A percentile compares a stretch with the other conserved stretches of the same genome.
These are phyloP conservation scores for Fraxinus dipetala DNA, from an alignment of 305 asterid species.

Conservation along the genomic window DNA sequence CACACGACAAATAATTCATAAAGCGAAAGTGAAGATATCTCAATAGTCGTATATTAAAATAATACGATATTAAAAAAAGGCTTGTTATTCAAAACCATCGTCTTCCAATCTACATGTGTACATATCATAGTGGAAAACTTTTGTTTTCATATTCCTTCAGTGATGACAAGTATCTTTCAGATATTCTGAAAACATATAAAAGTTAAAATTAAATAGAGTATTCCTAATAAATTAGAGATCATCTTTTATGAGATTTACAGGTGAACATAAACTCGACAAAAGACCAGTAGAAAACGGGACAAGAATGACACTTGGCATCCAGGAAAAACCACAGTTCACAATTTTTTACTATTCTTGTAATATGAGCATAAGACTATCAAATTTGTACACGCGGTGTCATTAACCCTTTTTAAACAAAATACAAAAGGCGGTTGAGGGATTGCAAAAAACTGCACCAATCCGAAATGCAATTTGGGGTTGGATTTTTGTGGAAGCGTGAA, in stretches of 20 bases:
- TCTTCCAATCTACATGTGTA: too few species aligned
- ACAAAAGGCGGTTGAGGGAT: background rate
- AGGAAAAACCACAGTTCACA: background rate
- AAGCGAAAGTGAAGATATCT: background rate
- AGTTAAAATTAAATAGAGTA: too few species aligned
- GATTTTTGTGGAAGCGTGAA: background rate
- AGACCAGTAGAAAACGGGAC: background rate
- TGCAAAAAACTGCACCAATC: background rate
- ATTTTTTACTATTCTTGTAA: background rate
- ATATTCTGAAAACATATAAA: too few species aligned
- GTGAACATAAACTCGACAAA: background rate
- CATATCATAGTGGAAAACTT: too few species aligned
- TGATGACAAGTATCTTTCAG: too few species aligned
- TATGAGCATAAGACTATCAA: background rate
- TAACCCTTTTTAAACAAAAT: background rate
- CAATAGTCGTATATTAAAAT: background rate
- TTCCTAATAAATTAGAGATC: background rate
- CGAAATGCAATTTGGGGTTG: background rate
- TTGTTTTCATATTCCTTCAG: too few species aligned
- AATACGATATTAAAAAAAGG: too few species aligned
- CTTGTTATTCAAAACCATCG: too few species aligned
- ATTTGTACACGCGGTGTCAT: background rate
- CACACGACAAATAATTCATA: background rate
- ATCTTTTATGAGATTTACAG: background rate
- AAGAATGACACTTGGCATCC: background rate